Base-by-base conservation (phyloP, 306 rosid species). In the Cucurbita maxima region DNA sequence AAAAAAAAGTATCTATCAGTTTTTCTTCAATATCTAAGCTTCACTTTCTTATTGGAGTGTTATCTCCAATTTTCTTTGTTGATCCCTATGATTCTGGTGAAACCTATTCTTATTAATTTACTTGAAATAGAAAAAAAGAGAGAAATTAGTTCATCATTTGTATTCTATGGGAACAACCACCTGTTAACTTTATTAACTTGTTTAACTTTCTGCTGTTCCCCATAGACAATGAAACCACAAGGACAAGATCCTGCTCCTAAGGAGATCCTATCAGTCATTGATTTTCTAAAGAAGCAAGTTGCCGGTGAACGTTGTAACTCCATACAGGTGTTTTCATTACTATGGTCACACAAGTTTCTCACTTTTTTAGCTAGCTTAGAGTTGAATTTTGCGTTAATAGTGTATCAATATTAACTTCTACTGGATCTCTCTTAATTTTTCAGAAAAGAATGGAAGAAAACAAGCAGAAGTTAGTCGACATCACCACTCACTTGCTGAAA, bases 361-460 rank as follows among this genome's bases (percentile, higher is more conserved):
- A 71, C 52, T 54, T 63, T 19, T 62, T 55, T 51, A 78, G 80
- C 62, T 19, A 63, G 59, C 40, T 76, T 50, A 45, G 22, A 78
- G 75, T 38, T 18, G 51, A 37, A 44, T 37, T 76, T 70, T 22
- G 13, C 72, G 58, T 34, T 57, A 13, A 6, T 53, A 19, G 41
- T 1, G 45, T 70, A 25, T 30, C 45, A 36, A 37, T 66, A 20
- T 20, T 66, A 18, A 45, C 20, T 66, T 66, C 38, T 66, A 0
- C 34, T 60, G 48, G 25, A 25, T 37, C 74, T 75, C 25, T 53
- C 73, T 80, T 61, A 18, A 36, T 74, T 57, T 30, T 81, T 77
- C 91, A 95, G 99, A 82, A 81, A 79, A 85, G 90, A 79, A 87
- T 91, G 83, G 97, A 88, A 69, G 96, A 89, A 78, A 91, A 89